Base-by-base conservation (phyloP, 2,329 filamentous ascomycete genomes). In the Alternaria triticimaculans region DNA sequence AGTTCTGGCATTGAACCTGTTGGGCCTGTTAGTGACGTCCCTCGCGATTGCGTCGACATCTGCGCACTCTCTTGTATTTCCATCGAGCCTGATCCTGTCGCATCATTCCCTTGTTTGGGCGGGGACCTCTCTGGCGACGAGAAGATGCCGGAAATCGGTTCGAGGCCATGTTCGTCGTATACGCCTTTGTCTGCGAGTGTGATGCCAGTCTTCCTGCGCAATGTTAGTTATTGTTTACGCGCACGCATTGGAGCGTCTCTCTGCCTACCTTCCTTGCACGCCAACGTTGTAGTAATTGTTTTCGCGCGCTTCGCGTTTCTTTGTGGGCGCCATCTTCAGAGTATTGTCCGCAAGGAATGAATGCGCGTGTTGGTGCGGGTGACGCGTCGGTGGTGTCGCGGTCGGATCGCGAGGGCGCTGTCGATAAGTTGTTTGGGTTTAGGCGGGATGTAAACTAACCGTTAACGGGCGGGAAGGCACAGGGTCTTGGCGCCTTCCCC, bases 151-250 rank as follows among this genome's bases (percentile, higher is more conserved):
- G 95, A 92, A 62, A 97, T 87, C 37, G 92, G 91, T 78, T 97
- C 93, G 84, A 99, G 89, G 80, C 95, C 96, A 85, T 97, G 86
- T 78, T 96, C 94, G 81, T 98, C 95, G 82, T 93, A 91, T 64
- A 90, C 84, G 56, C 93, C 93, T 59, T 85, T 89, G 74, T 97
- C 93, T 73, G 89, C 88, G 30, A 98, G 81, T 1, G 89, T 91
- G 25, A 97, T 87, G 48, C 96, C 96, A 1, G 96, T 99, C 86
- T 97, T 96, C 72, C 95, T 97, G 71, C 54, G 23, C 21, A 30
- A 54, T 41, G 44, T 76, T 12, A 73, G 66, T 20, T 12, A n/a
- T 12, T 53, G 49, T 62, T 26, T 45, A 58, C 66, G 60, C 62
- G 61, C 28, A 45, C 21, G 15, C 48, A 23, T 20, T 28, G 7